Base-by-base conservation (phyloP, 345 rosid species). In the Eucalyptus pauciflora region DNA sequence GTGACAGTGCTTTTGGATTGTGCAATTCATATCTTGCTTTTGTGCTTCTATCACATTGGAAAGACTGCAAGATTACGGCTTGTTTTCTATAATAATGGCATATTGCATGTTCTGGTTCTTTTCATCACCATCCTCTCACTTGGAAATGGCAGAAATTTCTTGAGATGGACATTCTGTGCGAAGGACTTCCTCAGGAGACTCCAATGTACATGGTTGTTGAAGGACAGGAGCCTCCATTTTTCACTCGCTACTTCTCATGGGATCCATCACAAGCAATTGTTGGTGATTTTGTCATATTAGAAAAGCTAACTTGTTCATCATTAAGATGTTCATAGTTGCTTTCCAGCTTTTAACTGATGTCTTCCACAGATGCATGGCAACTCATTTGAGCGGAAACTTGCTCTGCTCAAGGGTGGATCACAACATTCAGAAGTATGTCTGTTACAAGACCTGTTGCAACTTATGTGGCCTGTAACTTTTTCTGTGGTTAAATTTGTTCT, bases 371-470 rank as follows among this genome's bases (percentile, higher is more conserved):
- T 95, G 96, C 96, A 90, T 86, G 98, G 99, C 51, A 97, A 97
- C 93, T 97, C 99, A 54, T 97, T 95, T 93, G 96, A 97, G 91
- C 91, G 97, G 93, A 97, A 95, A 93, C 98, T 97, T 71, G 94
- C 98, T 86, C 88, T 93, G 88, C 89, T 97, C 87, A 96, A 95
- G 91, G 97, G 95, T 88, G 92, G 92, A 87, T 89, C 90, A 50
- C 88, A 92, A 90, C 88, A 45, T 88, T 87, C 89, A 51, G 94
- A 93, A 76, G 99, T 93, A 92, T 91, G 96, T 90, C 62, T 87
- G 71, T 89, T 27, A 86, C 31, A 7, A 43, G 29, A 83, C 81
- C 85, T 76, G 85, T 76, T 76, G 85, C 85, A 76, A 76, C 45
- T 76, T 41, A 41, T 37, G 85, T 13, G 14, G 48, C 48, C 85